phyloP scores from a whole-genome alignment of 495 filamentous ascomycete species.

The Annulohypoxylon nitens region DNA sequence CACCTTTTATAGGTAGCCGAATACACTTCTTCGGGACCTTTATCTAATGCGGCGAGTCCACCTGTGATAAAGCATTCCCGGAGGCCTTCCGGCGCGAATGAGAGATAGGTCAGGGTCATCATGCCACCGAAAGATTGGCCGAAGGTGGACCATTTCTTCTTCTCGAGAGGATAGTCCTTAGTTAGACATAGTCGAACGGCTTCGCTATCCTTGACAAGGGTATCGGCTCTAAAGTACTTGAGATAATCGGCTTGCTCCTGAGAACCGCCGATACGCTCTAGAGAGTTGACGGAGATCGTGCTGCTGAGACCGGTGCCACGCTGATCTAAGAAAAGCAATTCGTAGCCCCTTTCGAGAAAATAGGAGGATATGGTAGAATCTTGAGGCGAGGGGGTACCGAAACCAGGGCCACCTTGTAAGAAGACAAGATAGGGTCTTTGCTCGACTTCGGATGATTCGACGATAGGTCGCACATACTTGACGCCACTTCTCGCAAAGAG shows the following conservation, averaged over 20 bases:
- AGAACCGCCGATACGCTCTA: constrained; percentile 73
- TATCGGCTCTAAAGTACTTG: constrained; percentile 90
- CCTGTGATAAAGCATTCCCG: constrained; percentile 86
- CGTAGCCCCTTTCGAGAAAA: constrained; percentile 85
- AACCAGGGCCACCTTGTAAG: constrained; percentile 83
- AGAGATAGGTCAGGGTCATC: constrained; percentile 83
- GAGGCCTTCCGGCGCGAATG: constrained; percentile 79
- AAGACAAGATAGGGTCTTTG: constrained; percentile 69
- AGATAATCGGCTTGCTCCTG: constrained; percentile 80
- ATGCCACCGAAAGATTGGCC: constrained; percentile 96
- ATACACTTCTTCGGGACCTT: constrained; percentile 82
- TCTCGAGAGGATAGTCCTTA: constrained; percentile 73
- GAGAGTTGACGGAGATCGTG: constrained; percentile 76
- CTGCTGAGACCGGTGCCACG: constrained; percentile 88
- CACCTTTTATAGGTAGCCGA: constrained; percentile 75
- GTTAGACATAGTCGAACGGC: constrained; percentile 82
- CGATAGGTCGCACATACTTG: constrained; percentile 73
- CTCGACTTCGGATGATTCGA: constrained; percentile 58
- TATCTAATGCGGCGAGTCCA: constrained; percentile 81
- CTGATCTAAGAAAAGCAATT: constrained; percentile 88
- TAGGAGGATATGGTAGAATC: constrained; percentile 72
- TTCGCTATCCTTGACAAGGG: constrained; percentile 88
- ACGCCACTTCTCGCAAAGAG: constrained; percentile 81
- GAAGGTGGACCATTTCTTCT: constrained; percentile 83
- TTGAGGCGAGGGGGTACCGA: constrained; percentile 79